Evolutionary conservation across 2,329 filamentous ascomycete genomes (phyloP).

Genomic region (Fusarium buxicola): DNA sequence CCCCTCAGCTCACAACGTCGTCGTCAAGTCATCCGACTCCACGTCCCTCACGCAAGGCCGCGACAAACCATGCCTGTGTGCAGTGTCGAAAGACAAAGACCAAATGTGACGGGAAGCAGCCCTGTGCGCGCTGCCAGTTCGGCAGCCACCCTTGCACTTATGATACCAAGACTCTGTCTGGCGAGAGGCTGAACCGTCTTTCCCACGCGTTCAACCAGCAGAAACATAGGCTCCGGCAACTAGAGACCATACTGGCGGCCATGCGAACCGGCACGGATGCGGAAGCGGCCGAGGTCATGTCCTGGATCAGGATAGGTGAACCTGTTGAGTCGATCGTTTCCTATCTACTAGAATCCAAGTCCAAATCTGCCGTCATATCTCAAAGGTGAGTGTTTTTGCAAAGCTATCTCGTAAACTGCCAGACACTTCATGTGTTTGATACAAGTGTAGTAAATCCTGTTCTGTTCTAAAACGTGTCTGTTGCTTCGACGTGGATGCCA

Average conservation of each 20-base stretch:
- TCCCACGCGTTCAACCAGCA: constrained; percentile 23
- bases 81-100: constrained; percentile 26
- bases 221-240: constrained; percentile 14
- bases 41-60: constrained; percentile 8
- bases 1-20: background rate
- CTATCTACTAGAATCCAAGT: constrained; percentile 17
- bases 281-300: constrained; percentile 28
- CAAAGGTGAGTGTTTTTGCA: constrained; percentile 1
- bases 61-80: constrained; percentile 14
- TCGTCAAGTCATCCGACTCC: background rate
- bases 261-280: constrained; percentile 15
- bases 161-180: constrained; percentile 12
- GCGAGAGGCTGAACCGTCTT: constrained; percentile 23
- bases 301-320: constrained; percentile 25
- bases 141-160: constrained; percentile 13
- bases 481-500: too few species aligned
- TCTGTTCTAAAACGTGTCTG: too few species aligned
- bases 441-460: too few species aligned
- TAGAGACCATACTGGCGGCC: constrained; percentile 22
- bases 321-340: constrained; percentile 19
- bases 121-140: constrained; percentile 10
- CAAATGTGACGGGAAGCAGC: constrained; percentile 22
- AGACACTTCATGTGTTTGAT: background rate
- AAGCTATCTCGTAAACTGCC: background rate
- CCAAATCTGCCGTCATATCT: constrained; percentile 5